Percentiles rank a stretch among this genome's conserved stretches.
phyloP scores from a whole-genome alignment of 768 basidiomycete genomes.

The Rhizopogon roseolus region DNA sequence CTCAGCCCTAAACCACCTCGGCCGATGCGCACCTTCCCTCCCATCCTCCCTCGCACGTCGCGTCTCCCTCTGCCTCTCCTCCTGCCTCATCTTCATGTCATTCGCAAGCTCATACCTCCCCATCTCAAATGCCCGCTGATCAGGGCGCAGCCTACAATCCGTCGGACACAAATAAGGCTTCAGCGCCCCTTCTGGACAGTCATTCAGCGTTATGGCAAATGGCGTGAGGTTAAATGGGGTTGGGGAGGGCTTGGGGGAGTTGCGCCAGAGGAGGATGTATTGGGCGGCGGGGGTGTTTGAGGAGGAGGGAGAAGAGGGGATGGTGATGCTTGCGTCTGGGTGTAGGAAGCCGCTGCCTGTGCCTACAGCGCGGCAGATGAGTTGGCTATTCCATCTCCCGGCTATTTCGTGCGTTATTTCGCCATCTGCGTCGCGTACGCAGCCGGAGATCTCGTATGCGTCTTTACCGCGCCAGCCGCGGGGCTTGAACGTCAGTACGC shows the following conservation, averaged over 20 bases:
- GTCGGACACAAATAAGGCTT: slow-evolving; percentile 77
- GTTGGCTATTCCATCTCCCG: slow-evolving; percentile 92
- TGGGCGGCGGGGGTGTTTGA: slow-evolving; percentile 40
- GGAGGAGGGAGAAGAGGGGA: slow-evolving; percentile 31
- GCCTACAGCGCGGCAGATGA: slow-evolving; percentile 77
- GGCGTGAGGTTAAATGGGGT: slow-evolving; percentile 90
- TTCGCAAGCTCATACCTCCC: slow-evolving; percentile 85
- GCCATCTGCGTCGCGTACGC: slow-evolving; percentile 64
- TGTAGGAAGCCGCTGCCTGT: slow-evolving; percentile 55
- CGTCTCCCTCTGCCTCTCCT: slow-evolving; percentile 73
- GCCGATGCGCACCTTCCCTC: slow-evolving; percentile 59
- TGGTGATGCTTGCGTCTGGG: slow-evolving; percentile 62
- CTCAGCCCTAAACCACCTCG: slow-evolving; percentile 84
- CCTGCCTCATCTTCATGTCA: slow-evolving; percentile 71
- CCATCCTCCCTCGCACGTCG: slow-evolving; percentile 76
- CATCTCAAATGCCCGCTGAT: slow-evolving; percentile 91
- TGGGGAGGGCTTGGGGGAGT: slow-evolving; percentile 67
- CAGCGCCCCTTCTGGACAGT: slow-evolving; percentile 70
- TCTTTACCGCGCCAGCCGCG: slow-evolving; percentile 92
- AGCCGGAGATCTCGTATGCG: slow-evolving; percentile 88
- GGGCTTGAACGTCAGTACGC: slow-evolving; percentile 91
- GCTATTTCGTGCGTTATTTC: slow-evolving; percentile 82
- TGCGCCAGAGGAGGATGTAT: slow-evolving; percentile 88
- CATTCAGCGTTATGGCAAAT: slow-evolving; percentile 88
- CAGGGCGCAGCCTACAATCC: slow-evolving; percentile 88